Base-by-base conservation (phyloP, 176 grass and related monocot genomes). In the Cenchrus purpureus region DNA sequence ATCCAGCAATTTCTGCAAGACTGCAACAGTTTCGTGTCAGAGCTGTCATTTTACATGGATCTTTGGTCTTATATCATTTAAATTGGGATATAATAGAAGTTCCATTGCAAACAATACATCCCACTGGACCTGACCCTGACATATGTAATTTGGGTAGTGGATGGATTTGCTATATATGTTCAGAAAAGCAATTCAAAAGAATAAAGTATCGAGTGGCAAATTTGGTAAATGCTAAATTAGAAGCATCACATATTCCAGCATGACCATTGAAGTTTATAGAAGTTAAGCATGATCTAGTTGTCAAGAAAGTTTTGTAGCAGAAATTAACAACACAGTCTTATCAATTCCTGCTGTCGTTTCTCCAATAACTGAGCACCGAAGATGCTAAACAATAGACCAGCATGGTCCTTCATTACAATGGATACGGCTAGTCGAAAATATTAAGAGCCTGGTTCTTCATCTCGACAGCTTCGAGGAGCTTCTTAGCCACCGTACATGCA, bases 381-480 rank as follows among this genome's bases (percentile, higher is more conserved):
- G 55, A 85, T 29, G 75, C 70, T 86, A 90, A 73, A 92, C 58
- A 40, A 37, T 56, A 79, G 45, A 53, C 49, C 61, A 65, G 50
- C 64, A 79, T 80, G 88, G 65, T 70, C 9, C 65, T 25, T 84
- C 8, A 63, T 66, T 73, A 45, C 10, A 34, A 54, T 32, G 5
- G 85, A 42, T 74, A 65, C 15, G 17, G 15, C 77, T 80, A 65
- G 15, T 73, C 65, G 77, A 86, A 73, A 32, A 80, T 56, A 14
- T 66, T 32, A 54, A 80, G 45, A 63, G 84, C 48, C 20, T 65
- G 74, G 42, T 78, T 66, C 6, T 92, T 78, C 31, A 78, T 82
- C 31, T 95, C 93, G 59, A 92, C 76, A 48, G 89, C 90, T 84
- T 89, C 88, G 5, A 95, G 42, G 78, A 95, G 64, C 86, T 87